A percentile compares a stretch with the other conserved stretches of the same genome.
Evolutionary conservation across 768 basidiomycete genomes (phyloP).

Genomic region (Boletus subcaerulescens): DNA sequence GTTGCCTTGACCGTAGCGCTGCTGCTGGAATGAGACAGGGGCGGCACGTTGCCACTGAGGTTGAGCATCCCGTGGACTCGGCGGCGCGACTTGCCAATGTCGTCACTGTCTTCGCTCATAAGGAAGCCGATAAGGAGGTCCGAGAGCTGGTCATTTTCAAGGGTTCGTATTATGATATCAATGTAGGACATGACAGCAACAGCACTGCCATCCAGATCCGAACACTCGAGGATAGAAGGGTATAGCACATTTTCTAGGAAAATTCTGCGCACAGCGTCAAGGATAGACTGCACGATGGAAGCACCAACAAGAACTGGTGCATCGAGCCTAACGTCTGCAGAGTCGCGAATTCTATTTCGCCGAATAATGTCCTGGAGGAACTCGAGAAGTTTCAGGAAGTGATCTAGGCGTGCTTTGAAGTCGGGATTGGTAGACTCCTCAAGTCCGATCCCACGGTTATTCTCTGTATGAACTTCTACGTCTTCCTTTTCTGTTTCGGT

Average conservation of each 20-base stretch:
- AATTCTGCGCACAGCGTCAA: conserved; percentile 77
- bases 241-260: conserved; percentile 94
- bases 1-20: conserved; percentile 36
- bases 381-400: conserved; percentile 87
- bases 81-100: conserved; percentile 46
- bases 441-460: conserved; percentile 58
- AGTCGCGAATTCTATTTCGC: conserved; percentile 51
- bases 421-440: conserved; percentile 74
- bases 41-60: conserved; percentile 35
- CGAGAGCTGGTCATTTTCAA: conserved; percentile 64
- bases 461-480: conserved; percentile 48
- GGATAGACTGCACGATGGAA: conserved; percentile 79
- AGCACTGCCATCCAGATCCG: conserved; percentile 89
- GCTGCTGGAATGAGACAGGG: conserved; percentile 29
- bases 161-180: conserved; percentile 79
- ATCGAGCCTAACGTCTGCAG: conserved; percentile 39
- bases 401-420: conserved; percentile 77
- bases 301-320: conserved; percentile 67
- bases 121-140: conserved; percentile 76
- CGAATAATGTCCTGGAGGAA: conserved; percentile 88
- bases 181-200: conserved; percentile 96
- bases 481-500: conserved; percentile 59
- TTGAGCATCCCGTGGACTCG: conserved; percentile 43
- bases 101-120: conserved; percentile 81
- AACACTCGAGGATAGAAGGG: conserved; percentile 90